Conservation (phyloP, 78 protist genomes). For the Polysphondylium violaceum region DNA sequence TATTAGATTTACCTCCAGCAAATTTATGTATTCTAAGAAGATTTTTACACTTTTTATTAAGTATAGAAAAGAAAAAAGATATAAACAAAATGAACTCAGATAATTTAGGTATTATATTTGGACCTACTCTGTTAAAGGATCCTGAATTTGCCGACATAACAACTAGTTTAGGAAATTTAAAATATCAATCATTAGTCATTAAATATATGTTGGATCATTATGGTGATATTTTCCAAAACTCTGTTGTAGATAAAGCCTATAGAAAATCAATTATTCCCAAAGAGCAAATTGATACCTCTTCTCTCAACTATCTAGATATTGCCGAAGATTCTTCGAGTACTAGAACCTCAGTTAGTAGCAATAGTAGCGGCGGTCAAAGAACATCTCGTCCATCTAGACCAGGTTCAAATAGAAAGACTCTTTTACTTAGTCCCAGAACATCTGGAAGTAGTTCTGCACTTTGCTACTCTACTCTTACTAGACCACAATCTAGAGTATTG, state of each 20-base stretch:
- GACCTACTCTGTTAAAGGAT: constrained; percentile 49
- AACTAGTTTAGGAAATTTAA: constrained; percentile 15
- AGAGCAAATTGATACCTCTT: constrained; percentile 47
- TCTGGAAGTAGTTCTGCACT: constrained; percentile 15
- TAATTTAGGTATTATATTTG: constrained; percentile 63
- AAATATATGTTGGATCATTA: constrained; percentile 46
- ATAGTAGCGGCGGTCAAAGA: background rate
- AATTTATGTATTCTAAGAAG: constrained; percentile 59
- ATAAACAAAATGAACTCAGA: constrained; percentile 57
- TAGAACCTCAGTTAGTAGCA: background rate
- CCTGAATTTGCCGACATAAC: constrained; percentile 62
- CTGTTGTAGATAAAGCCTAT: constrained; percentile 7
- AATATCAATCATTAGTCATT: constrained; percentile 36
- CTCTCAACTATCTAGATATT: constrained; percentile 48
- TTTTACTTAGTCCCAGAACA: constrained; percentile 34
- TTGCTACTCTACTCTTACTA: constrained; percentile 40
- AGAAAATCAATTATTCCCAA: constrained; percentile 30
- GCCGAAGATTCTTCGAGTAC: constrained; percentile 1
- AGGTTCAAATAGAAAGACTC: constrained; percentile 10
- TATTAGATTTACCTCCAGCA: constrained; percentile 66
- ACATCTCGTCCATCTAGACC: constrained; percentile 43
- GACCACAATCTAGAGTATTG: constrained; percentile 32
- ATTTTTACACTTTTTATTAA: constrained; percentile 34
- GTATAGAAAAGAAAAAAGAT: constrained; percentile 34
- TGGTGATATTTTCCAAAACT: constrained; percentile 15